These are phyloP conservation scores for Geotrichum klebahnii DNA, from an alignment of 1,139 yeast genomes.

Conservation along the genomic window DNA sequence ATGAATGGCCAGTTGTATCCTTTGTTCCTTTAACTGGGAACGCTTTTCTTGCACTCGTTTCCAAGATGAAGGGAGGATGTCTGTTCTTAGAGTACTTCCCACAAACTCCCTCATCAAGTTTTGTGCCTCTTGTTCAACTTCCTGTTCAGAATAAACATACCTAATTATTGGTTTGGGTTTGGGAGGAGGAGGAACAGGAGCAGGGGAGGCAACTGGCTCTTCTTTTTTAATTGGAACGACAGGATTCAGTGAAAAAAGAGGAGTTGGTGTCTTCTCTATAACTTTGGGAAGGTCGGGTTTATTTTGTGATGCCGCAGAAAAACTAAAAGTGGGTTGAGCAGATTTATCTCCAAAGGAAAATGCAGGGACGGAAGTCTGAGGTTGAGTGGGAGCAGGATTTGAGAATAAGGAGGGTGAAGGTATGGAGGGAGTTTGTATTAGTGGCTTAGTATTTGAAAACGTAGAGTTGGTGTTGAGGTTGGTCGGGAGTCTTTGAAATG, in stretches of 20 bases:
- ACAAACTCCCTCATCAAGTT: conserved; percentile 10
- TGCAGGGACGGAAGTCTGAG: background rate
- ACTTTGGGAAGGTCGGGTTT: background rate
- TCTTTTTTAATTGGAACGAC: background rate
- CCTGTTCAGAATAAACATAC: conserved; percentile 25
- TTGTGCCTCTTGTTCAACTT: conserved; percentile 11
- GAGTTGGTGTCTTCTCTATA: background rate
- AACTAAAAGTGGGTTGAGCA: background rate
- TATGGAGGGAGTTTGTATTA: background rate
- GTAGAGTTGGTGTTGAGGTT: background rate
- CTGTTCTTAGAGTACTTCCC: background rate
- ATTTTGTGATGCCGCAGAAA: background rate
- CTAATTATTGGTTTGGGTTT: conserved; percentile 13
- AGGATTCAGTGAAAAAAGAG: background rate
- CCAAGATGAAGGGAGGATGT: conserved; percentile 13
- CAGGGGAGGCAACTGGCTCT: background rate
- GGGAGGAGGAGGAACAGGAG: conserved; percentile 9
- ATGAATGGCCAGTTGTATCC: conserved; percentile 2
- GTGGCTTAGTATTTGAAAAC: background rate
- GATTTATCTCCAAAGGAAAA: conserved; percentile 8
- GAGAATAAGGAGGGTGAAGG: background rate
- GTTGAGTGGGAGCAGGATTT: background rate
- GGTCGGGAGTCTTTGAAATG: conserved; percentile 7
- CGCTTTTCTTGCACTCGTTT: conserved; percentile 8
- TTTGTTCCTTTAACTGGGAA: conserved; percentile 15